Evolutionary conservation across 2,329 filamentous ascomycete genomes (phyloP).

Genomic region (Aspergillus fumigatiaffinis): DNA sequence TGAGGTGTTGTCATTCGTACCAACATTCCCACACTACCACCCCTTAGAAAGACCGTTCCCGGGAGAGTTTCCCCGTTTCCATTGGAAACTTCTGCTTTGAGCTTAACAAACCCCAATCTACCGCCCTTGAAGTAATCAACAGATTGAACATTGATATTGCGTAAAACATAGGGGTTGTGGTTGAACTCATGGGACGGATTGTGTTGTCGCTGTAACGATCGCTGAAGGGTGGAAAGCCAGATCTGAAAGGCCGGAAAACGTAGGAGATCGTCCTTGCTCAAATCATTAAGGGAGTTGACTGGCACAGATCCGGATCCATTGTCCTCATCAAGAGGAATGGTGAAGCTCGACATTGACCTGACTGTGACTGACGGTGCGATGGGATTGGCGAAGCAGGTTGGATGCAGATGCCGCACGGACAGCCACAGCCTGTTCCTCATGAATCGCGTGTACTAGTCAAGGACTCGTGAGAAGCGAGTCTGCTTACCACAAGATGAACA

Average conservation of each 20-base stretch:
- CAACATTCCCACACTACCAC: constrained; percentile 56
- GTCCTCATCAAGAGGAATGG: constrained; percentile 23
- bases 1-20: constrained; percentile 30
- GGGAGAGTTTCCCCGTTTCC: constrained; percentile 49
- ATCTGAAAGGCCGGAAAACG: constrained; percentile 53
- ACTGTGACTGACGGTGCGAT: not conserved
- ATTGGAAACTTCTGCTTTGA: constrained; percentile 53
- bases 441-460: not conserved
- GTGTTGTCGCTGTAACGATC: constrained; percentile 47
- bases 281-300: constrained; percentile 42
- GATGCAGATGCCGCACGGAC: constrained; percentile 7
- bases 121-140: constrained; percentile 50
- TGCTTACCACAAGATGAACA: not conserved
- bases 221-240: constrained; percentile 51
- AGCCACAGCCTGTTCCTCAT: constrained; percentile 12
- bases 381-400: not conserved
- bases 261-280: constrained; percentile 44
- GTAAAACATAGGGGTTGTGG: constrained; percentile 48
- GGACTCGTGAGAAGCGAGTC: not conserved
- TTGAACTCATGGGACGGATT: constrained; percentile 49
- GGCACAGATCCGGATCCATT: constrained; percentile 31
- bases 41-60: constrained; percentile 55
- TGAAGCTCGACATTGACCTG: constrained; percentile 42
- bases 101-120: constrained; percentile 54
- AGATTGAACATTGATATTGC: constrained; percentile 51